Base-by-base conservation (phyloP, 352 stramenopile genomes). In the Phytophthora meadii region DNA sequence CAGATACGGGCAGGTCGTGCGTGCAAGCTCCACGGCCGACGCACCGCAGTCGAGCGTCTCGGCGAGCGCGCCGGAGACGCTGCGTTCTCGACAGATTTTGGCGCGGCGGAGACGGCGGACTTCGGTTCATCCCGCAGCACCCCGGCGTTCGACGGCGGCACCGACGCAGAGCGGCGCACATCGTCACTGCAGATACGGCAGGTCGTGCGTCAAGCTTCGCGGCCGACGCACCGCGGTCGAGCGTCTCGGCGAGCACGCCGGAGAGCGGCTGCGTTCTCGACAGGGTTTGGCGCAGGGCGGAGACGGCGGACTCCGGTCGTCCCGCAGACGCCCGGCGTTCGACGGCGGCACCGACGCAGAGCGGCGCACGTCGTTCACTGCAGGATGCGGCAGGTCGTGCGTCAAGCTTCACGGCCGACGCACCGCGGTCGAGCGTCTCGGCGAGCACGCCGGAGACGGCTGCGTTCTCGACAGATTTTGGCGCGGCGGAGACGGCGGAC, bases 241-340 rank as follows among this genome's bases (percentile, higher is more conserved):
- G 10, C 10, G 11, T 12, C 6, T n/a, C 34, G 34, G 34, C 10
- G 34, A 40, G 34, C 11, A 40, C 11, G 34, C 12, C 34, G 34
- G 14, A 40, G 34, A 12, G n/a, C 34, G 34, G 34, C 34, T 5
- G 10, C 34, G 34, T 40, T 40, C 53, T 45, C 28, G 2, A 27
- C 52, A 7, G 52, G 44, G 22, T 61, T 61, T 30, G 42, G 41
- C 14, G 53, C 40, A n/a, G n/a, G 25, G 14, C 40, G 12, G 5
- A 12, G 34, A 40, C 39, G 25, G 27, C 25, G n/a, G 52, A 60
- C 9, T 55, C 46, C 32, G 17, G 17, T 12, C 39, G 5, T n/a
- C 22, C 34, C 34, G 11, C 34, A n/a, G 6, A 40, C 8, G 17
- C 10, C 34, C 34, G 34, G 34, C 34, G 34, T 40, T 40, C 14